These are phyloP conservation scores for Telfairia occidentalis DNA, from an alignment of 331 rosid species.

Conservation along the genomic window DNA sequence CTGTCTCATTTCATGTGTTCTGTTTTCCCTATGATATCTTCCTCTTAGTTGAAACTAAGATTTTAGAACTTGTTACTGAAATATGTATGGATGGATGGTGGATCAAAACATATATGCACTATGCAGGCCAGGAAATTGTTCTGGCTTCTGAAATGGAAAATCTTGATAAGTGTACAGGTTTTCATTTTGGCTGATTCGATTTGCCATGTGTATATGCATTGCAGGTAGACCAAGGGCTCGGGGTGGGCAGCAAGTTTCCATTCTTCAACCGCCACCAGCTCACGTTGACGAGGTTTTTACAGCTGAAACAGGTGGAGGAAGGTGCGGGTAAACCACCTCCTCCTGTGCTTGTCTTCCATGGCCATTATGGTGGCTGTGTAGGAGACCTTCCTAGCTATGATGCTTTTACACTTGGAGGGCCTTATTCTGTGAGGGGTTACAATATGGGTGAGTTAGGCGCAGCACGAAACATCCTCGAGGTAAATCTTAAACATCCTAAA, in stretches of 20 bases:
- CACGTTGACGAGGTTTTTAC: slow-evolving; percentile 61
- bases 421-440: slow-evolving; percentile 91
- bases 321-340: slow-evolving; percentile 91
- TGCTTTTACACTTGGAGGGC: slow-evolving; percentile 90
- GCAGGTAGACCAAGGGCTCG: slow-evolving; percentile 93
- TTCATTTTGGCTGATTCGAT: slow-evolving; percentile 3
- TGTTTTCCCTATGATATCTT: background rate
- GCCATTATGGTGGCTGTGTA: slow-evolving; percentile 95
- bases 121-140: background rate
- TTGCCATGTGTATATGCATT: slow-evolving; percentile 11
- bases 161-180: background rate
- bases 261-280: slow-evolving; percentile 90
- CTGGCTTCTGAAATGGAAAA: background rate
- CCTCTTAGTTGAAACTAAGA: background rate
- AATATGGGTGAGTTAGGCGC: slow-evolving; percentile 94
- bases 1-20: background rate
- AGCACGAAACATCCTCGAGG: slow-evolving; percentile 87
- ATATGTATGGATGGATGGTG: background rate
- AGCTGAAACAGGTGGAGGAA: slow-evolving; percentile 68
- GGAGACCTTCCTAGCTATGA: slow-evolving; percentile 97
- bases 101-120: too few relatives aligned
- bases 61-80: background rate
- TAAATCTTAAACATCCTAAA: slow-evolving; percentile 7
- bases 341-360: slow-evolving; percentile 90
- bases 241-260: slow-evolving; percentile 76